Base-by-base conservation (phyloP, 306 rosid species). In the Corylus avellana region DNA sequence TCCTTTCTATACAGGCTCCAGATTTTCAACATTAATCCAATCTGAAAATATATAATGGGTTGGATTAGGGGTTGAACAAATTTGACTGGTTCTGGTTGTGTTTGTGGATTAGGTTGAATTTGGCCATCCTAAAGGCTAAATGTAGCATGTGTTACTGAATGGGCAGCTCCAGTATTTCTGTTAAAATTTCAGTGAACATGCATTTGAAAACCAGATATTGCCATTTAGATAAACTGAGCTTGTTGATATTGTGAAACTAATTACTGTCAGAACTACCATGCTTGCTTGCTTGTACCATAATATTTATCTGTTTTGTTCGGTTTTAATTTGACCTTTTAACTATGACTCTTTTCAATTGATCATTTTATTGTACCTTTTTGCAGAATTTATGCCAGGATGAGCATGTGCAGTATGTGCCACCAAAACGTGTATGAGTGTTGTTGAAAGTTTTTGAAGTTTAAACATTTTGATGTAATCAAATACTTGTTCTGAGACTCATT, bases 371-470 rank as follows among this genome's bases (percentile, higher is more conserved):
- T 29, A 4, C 62, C 20, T 35, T 72, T 79, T 79, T 87, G 88
- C 92, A 92, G 98, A 83, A 81, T 75, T 49, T 92, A 79, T 94
- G 97, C 46, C 90, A 82, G 63, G 97, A 92, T 14, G 91, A 86
- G 83, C 91, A 85, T 17, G 91, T 92, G 91, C 97, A 85, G 29
- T 94, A 94, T 76, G 80, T 82, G 6, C 95, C 97, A 47, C 97
- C 97, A 56, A 92, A 86, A 84, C 93, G 89, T 46, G 67, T 18
- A 77, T 88, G 84, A 91, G 69, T 16, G 11, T 68, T n/a, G 72
- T 0, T 68, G 50, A 39, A 68, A 18, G 51, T n/a, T 17, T n/a
- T 29, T 68, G 27, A 18, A 4, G 22, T 42, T 42, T 42, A 4
- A 9, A 0, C 51, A n/a, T 42, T 18, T 68, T 68, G 14, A 68